Base-by-base conservation (phyloP, 441 rosid species). In the Gossypium aridum region DNA sequence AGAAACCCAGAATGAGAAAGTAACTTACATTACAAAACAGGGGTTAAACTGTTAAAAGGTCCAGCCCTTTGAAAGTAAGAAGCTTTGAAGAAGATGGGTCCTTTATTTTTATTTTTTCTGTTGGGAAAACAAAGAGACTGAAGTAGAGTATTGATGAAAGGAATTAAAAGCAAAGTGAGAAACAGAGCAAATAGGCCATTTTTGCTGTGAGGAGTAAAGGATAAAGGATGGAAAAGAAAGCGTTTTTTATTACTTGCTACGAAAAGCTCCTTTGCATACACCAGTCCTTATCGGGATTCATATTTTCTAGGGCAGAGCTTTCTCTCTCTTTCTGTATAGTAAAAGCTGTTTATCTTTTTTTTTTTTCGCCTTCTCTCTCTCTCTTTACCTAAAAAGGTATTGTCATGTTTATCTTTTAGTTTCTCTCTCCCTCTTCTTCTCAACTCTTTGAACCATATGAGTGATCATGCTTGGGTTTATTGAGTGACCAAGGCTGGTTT, bases 221-320 rank as follows among this genome's bases (percentile, higher is more conserved):
- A 37, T 7, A 49, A 22, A 26, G 45, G 47, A 37, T 19, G 62
- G 39, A 47, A 8, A 43, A 45, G 59, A 43, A 63, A 72, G 75
- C 6, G 10, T 54, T 73, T 64, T 23, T 72, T 60, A 77, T 77
- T 73, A 72, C 78, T 75, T 53, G 25, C 78, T 72, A 70, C 76
- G 74, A 78, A 73, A 76, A 72, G 76, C 67, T 73, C 77, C 7
- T 77, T 62, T 55, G 63, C 51, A 64, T 55, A 69, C 77, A 77
- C 61, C 66, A 63, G 88, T 86, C 86, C 87, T 81, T 80, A 75
- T 80, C 87, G 74, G 60, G 57, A 79, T 77, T 80, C 86, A 81
- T 74, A 53, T 78, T 72, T 80, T 80, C 76, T 68, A 79, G 77
- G 83, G 74, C 80, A 78, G 51, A 59, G 75, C 79, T 71, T 25